Base-by-base conservation (phyloP, 2,329 filamentous ascomycete genomes). In the Beauveria sp. region DNA sequence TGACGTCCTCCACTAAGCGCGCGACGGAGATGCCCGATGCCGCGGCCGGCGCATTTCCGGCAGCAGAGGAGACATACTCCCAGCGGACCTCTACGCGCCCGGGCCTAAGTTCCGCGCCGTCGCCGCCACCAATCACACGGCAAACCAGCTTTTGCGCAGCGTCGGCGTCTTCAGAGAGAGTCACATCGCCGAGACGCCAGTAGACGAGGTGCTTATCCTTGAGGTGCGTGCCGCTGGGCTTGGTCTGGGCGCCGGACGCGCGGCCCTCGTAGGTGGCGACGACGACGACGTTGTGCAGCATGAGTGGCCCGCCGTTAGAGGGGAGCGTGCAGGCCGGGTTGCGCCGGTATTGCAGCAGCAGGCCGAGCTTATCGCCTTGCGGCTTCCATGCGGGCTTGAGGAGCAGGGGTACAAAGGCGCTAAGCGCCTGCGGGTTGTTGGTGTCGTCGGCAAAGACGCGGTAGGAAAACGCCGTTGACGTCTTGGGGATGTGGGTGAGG, bases 401-500 rank as follows among this genome's bases (percentile, higher is more conserved):
- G 18, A 89, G 77, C 14, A 97, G 77, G 0, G 93, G 92, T 12
- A 88, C 87, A 67, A 90, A 86, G 4, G 77, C 70, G 6, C 74
- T 75, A 5, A 82, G 73, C 2, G 73, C 65, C 1, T 74, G 64
- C 5, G 74, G 67, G n/a, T 83, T 79, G 46, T 74, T 68, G n/a
- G 73, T 68, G 20, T 84, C 79, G 38, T 92, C 86, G 34, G 90
- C 75, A 66, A 95, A 90, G 12, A 97, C 80, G 69, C 93, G 90
- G 74, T 98, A 99, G 63, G 95, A 96, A 78, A 99, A 98, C 8
- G 89, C 93, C 7, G 93, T 86, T 0, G 88, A 83, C 1, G 90
- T 87, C 68, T 87, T 86, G 67, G 86, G 80, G 64, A 97, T 83
- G 70, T 87, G 86, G 16, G 86, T 80, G 7, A 95, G 76, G 64